Evolutionary conservation across 2,329 filamentous ascomycete genomes (phyloP).

Genomic region (Chaetomium globosum): DNA sequence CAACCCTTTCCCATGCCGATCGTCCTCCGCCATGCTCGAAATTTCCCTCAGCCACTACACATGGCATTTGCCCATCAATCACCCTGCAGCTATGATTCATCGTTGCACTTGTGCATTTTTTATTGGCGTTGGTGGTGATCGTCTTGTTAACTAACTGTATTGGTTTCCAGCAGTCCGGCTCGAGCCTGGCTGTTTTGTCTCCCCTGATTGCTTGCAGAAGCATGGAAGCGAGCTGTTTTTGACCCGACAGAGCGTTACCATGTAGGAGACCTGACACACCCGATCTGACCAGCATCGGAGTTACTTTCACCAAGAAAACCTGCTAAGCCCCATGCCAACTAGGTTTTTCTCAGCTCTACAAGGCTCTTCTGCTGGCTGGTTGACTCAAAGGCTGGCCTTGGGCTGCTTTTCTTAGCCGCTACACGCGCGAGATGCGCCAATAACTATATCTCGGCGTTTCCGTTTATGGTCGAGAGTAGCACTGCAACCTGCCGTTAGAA

Average conservation of each 20-base stretch:
- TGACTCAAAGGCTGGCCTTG: neutral
- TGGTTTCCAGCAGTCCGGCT: neutral
- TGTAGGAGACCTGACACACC: neutral
- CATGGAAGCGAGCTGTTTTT: neutral
- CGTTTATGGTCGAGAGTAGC: neutral
- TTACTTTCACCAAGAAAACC: neutral
- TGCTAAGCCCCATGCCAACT: neutral
- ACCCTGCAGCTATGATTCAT: neutral
- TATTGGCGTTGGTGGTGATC: neutral
- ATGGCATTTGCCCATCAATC: neutral
- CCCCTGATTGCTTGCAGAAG: neutral
- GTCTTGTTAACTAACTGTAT: neutral
- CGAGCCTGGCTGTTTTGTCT: neutral
- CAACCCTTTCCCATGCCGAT: neutral
- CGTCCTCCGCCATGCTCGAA: neutral
- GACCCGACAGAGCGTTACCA: neutral
- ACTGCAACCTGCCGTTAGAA: neutral
- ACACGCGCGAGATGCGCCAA: neutral
- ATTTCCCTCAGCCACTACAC: neutral
- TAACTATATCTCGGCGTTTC: neutral
- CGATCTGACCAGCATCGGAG: neutral
- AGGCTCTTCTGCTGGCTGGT: neutral
- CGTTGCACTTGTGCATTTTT: neutral
- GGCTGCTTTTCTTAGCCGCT: neutral
- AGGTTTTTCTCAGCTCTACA: neutral